Evolutionary conservation across 2,329 filamentous ascomycete species (phyloP), one percentile per base, ranked within the genome.

Genomic region (Colletotrichum destructivum): DNA sequence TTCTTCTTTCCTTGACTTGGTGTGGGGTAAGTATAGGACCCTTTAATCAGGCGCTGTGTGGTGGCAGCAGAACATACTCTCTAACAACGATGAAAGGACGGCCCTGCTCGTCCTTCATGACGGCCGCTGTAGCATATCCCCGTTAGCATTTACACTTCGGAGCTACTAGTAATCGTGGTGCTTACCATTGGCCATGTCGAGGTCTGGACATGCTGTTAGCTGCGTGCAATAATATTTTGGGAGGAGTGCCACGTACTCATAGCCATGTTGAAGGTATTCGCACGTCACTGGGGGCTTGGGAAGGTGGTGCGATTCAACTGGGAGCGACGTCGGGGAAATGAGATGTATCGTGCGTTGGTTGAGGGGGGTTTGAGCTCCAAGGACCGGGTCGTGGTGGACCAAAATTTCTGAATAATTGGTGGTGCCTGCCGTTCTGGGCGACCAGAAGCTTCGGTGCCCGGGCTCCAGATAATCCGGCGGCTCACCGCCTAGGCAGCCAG

Each of bases 91-190:
- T 99, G 84, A 99, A 99, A 49, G 96, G 96, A 81, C 96, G 91
- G 74, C 96, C 96, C 83, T 96, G 92, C 86, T 99, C 96, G 88
- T 99, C 96, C 88, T 98, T 98, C 88, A 98, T 91, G 83, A 99
- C 85, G 81, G 88, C 81, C 80, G 90, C 90, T 92, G 70, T 75
- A 75, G 51, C 18, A 18, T 15, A 71, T 65, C 64, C 55, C 49
- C 35, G 71, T 75, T 62, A 74, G 75, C 77, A 60, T 46, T 44
- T 59, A 23, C 26, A 23, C n/a, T 23, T n/a, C 35, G 47, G 21
- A 66, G 69, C 72, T 72, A 76, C 74, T 47, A 75, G 21, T 44
- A 66, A 54, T 60, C 51, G 65, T 54, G 59, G 56, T 59, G 69
- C 81, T 79, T 93, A 96, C 93, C 93, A 82, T 95, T 94, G 74